Evolutionary conservation across 2,329 filamentous ascomycete genomes (phyloP).

Genomic region (Colletotrichum melonis): DNA sequence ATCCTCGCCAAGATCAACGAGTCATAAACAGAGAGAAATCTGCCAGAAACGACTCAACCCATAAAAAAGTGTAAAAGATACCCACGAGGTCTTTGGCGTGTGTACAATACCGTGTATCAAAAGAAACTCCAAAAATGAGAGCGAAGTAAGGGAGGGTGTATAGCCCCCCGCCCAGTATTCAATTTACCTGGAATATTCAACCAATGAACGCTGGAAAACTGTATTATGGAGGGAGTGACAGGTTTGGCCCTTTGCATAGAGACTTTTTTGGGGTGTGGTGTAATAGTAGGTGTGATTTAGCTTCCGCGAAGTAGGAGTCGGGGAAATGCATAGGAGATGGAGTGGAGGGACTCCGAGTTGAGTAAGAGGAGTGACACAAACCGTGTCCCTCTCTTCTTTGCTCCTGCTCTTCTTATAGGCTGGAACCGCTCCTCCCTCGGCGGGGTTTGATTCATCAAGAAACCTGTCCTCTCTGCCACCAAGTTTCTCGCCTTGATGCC

Average conservation of each 20-base stretch:
- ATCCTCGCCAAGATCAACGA: constrained; percentile 99
- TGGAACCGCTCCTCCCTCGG: neutral
- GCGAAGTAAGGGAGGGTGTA: neutral
- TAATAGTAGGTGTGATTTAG: neutral
- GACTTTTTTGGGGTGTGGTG: neutral
- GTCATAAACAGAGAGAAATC: constrained; percentile 51
- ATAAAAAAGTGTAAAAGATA: constrained; percentile 42
- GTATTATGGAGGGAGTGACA: neutral
- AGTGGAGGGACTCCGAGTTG: neutral
- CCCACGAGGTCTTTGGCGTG: constrained; percentile 31
- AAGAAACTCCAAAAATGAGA: constrained; percentile 35
- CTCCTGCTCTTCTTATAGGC: neutral
- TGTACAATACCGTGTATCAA: constrained; percentile 46
- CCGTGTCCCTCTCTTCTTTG: neutral
- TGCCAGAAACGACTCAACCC: neutral
- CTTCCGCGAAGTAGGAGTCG: neutral
- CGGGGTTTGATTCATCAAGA: constrained; percentile 3
- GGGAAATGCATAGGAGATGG: neutral
- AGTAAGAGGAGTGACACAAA: neutral
- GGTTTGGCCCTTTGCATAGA: constrained; percentile 1
- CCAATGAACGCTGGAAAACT: neutral
- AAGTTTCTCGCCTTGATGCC: neutral
- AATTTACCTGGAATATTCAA: neutral
- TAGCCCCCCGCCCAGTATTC: neutral
- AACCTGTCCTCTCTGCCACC: constrained; percentile 24